Evolutionary conservation across 2,329 filamentous ascomycete species (phyloP), one percentile per base, ranked within the genome.

Genomic region (Magnaporthiopsis incrustans): DNA sequence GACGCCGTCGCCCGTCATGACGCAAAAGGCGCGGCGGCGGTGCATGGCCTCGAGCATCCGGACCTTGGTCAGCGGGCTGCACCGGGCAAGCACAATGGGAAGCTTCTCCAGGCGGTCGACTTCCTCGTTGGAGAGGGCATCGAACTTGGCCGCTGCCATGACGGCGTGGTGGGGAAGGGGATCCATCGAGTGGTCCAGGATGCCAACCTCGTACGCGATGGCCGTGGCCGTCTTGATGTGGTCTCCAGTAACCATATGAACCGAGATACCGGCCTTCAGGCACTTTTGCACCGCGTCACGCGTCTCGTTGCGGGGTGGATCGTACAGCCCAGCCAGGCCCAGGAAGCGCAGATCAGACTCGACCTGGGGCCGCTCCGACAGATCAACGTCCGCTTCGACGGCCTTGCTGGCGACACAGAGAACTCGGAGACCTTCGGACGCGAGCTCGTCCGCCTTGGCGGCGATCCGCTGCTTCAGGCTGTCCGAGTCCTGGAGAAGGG

Each of bases 11-110:
- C 89, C 89, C 25, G 88, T 91, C 11, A 91, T 89, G 38, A 88
- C 88, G 68, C 85, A 89, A 73, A 89, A 90, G 2, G 82, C 82
- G 65, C 84, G 82, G 64, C 88, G 83, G 38, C 88, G 82, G 68
- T 89, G 87, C 65, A 91, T 81, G n/a, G 88, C 87, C 71, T 90
- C 86, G 2, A 91, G 77, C 85, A 88, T 88, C 63, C 85, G 81
- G 26, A 86, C 84, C 70, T 88, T 88, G 12, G 85, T 87, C 61
- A 82, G 79, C 1, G 85, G 85, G 6, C 84, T 82, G 68, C 85
- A 87, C 30, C 85, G 79, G 62, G 85, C 84, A 63, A 87, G 82
- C 15, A 87, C 85, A 7, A 87, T 74, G 6, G 85, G 85, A 5
- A 87, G 72, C 4, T 79, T 76, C 0, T 84, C 81, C 27, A 91